These are phyloP conservation scores for Leucocoprinus birnbaumii DNA, from an alignment of 768 basidiomycete genomes.

Conservation along the genomic window DNA sequence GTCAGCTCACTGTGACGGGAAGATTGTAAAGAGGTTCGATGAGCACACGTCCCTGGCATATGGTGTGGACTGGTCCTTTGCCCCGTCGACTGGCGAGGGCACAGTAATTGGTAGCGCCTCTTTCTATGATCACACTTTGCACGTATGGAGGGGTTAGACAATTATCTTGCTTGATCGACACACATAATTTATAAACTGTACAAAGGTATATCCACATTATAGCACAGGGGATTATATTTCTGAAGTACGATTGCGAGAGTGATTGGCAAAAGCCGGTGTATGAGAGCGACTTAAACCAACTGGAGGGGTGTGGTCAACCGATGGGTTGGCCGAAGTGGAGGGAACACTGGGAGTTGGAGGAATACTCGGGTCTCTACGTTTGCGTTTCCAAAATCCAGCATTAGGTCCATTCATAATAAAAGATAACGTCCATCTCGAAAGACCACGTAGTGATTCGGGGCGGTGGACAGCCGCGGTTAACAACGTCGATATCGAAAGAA, in stretches of 20 bases:
- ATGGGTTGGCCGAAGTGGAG: slow-evolving; percentile 15
- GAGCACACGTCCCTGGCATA: slow-evolving; percentile 85
- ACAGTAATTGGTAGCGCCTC: slow-evolving; percentile 85
- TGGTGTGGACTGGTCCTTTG: slow-evolving; percentile 86
- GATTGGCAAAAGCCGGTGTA: not conserved
- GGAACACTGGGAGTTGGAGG: slow-evolving; percentile 25
- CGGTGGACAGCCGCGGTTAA: slow-evolving; percentile 61
- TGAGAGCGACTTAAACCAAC: not conserved
- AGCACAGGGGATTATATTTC: not conserved
- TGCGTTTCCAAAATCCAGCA: slow-evolving; percentile 49
- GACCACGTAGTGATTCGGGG: slow-evolving; percentile 65
- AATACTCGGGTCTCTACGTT: slow-evolving; percentile 27
- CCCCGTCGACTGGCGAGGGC: slow-evolving; percentile 21
- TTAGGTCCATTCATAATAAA: slow-evolving; percentile 65
- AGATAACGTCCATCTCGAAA: slow-evolving; percentile 68
- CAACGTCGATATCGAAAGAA: slow-evolving; percentile 62
- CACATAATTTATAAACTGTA: not conserved
- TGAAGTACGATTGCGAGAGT: not conserved
- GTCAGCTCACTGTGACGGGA: slow-evolving; percentile 21
- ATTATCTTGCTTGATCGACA: not conserved
- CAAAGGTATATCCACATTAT: not conserved
- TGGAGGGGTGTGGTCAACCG: not conserved
- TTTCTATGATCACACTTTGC: slow-evolving; percentile 89
- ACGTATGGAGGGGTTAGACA: slow-evolving; percentile 71
- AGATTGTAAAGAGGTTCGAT: slow-evolving; percentile 61